Conservation (phyloP, 1,139 yeast species). For the Blastobotrys raffinosifermentans region DNA sequence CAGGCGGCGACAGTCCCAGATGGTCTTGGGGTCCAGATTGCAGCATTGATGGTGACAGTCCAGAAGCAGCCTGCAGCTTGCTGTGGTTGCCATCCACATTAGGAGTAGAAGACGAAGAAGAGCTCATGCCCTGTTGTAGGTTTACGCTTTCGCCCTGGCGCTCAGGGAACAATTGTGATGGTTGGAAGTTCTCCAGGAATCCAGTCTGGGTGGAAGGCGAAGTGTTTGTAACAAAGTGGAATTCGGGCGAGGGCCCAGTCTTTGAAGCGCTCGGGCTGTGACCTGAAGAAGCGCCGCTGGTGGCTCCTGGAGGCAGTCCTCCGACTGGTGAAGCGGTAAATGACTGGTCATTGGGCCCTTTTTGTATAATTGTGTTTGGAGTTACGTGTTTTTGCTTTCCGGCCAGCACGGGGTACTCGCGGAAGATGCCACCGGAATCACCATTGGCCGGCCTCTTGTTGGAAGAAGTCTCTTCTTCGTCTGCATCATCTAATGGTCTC, state of each 20-base stretch:
- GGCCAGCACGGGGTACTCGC: not conserved
- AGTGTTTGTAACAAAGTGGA: slow-evolving; percentile 32
- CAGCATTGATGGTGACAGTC: not conserved
- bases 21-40: not conserved
- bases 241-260: slow-evolving; percentile 25
- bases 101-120: slow-evolving; percentile 8
- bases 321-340: too few species aligned
- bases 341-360: not conserved
- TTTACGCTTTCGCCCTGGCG: slow-evolving; percentile 5
- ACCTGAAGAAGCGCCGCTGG: not conserved
- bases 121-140: slow-evolving; percentile 1
- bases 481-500: slow-evolving; percentile 5
- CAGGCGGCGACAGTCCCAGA: slow-evolving; percentile 12
- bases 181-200: slow-evolving; percentile 34
- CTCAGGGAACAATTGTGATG: slow-evolving; percentile 36
- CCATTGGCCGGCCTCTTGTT: not conserved
- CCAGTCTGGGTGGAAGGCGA: slow-evolving; percentile 23
- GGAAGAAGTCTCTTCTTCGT: slow-evolving; percentile 1
- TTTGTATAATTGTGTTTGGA: not conserved
- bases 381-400: not conserved
- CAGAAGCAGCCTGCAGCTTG: not conserved
- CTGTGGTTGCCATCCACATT: not conserved
- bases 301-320: too few species aligned
- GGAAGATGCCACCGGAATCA: not conserved
- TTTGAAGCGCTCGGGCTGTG: slow-evolving; percentile 1